Percentiles rank a stretch among this genome's conserved stretches.
phyloP scores from a whole-genome alignment of 176 grass and related monocot genomes.

The Triticum aestivum region IWGSC_CS_RefSeq_v2.1 NC_057803.1:463896746-463897245 shows the following conservation, averaged over 20 bases:
- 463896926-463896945: constrained; percentile 12
- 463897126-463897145: background rate
- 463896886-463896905: constrained; percentile 42
- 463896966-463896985: constrained; percentile 55
- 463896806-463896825: constrained; percentile 66
- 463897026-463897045: constrained; percentile 22
- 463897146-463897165: background rate
- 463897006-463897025: constrained; percentile 5
- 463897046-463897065: background rate
- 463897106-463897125: background rate
- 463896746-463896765: constrained; percentile 49
- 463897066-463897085: constrained; percentile 19
- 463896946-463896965: constrained; percentile 39
- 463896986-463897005: constrained; percentile 9
- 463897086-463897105: constrained; percentile 6
- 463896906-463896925: constrained; percentile 7
- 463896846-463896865: constrained; percentile 29
- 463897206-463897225: background rate
- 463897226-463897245: too few species aligned
- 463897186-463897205: background rate
- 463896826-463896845: constrained; percentile 36
- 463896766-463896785: constrained; percentile 43
- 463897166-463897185: background rate
- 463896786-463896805: constrained; percentile 66
- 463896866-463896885: constrained; percentile 36